phyloP scores from a whole-genome alignment of 2,329 filamentous ascomycete species.

The Paecilomyces variotii region DNA sequence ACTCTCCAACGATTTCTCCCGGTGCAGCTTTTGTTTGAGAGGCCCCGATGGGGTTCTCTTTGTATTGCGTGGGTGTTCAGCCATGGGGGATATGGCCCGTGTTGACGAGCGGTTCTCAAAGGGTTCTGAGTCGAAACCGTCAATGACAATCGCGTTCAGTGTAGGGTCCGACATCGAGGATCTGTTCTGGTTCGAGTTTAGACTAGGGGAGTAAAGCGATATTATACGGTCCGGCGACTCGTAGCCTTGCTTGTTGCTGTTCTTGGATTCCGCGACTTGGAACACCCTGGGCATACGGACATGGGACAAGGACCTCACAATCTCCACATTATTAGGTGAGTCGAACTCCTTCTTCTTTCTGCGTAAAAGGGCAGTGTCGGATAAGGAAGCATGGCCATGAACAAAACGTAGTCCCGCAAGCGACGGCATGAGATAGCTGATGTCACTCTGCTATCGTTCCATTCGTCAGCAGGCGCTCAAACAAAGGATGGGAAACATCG shows the following conservation, averaged over 20 bases:
- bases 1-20: neutral
- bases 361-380: neutral
- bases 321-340: neutral
- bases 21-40: neutral
- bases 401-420: slow-evolving; percentile 1
- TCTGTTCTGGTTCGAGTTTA: neutral
- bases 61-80: neutral
- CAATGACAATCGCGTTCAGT: neutral
- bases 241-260: neutral
- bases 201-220: neutral
- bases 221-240: neutral
- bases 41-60: neutral
- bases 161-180: neutral
- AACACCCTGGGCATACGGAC: neutral
- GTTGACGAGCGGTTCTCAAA: neutral
- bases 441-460: neutral
- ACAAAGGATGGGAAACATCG: neutral
- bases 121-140: neutral
- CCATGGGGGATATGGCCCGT: neutral
- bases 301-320: neutral
- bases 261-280: neutral
- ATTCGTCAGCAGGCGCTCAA: neutral
- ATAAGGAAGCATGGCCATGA: neutral
- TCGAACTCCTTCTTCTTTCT: neutral
- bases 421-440: neutral